Evolutionary conservation across 768 basidiomycete genomes (phyloP).

Genomic region (Mycena latifolia): DNA sequence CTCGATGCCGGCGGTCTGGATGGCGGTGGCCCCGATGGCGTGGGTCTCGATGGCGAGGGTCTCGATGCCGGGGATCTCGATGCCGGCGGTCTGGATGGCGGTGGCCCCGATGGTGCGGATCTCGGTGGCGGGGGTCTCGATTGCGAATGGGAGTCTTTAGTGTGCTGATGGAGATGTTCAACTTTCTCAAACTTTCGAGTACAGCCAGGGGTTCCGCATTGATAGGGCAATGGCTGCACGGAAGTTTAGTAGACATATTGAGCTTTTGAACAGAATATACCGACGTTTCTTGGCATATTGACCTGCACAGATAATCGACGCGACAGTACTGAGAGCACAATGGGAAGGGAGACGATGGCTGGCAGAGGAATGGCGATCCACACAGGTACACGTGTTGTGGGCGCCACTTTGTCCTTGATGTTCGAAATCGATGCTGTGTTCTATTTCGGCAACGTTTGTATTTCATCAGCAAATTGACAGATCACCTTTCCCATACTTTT

Average conservation of each 20-base stretch:
- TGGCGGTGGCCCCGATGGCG: too few relatives aligned
- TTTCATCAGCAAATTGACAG: too few relatives aligned
- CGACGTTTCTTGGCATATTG: slow-evolving; percentile 13
- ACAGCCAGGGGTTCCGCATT: slow-evolving; percentile 14
- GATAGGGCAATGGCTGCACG: slow-evolving; percentile 23
- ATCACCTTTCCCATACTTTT: too few relatives aligned
- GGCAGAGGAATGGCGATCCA: slow-evolving; percentile 5
- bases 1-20: too few relatives aligned
- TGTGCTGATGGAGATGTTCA: slow-evolving; percentile 19
- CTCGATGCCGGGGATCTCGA: too few relatives aligned
- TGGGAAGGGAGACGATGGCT: slow-evolving; percentile 18
- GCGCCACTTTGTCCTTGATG: slow-evolving; percentile 2
- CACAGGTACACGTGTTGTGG: not conserved
- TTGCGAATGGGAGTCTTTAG: slow-evolving; percentile 10
- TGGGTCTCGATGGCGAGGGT: too few relatives aligned
- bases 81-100: too few relatives aligned
- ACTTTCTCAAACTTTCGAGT: slow-evolving; percentile 13
- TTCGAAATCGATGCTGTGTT: slow-evolving; percentile 12
- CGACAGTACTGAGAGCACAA: slow-evolving; percentile 20
- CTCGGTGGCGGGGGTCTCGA: too few relatives aligned
- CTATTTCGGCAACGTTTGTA: too few relatives aligned
- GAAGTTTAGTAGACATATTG: slow-evolving; percentile 19
- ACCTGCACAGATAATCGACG: slow-evolving; percentile 9
- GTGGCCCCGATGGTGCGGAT: too few relatives aligned
- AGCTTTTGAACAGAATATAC: slow-evolving; percentile 14